Percentiles rank a stretch among this genome's conserved stretches.
Conservation (phyloP, 306 rosid genomes). For the Malus sylvestris region DNA sequence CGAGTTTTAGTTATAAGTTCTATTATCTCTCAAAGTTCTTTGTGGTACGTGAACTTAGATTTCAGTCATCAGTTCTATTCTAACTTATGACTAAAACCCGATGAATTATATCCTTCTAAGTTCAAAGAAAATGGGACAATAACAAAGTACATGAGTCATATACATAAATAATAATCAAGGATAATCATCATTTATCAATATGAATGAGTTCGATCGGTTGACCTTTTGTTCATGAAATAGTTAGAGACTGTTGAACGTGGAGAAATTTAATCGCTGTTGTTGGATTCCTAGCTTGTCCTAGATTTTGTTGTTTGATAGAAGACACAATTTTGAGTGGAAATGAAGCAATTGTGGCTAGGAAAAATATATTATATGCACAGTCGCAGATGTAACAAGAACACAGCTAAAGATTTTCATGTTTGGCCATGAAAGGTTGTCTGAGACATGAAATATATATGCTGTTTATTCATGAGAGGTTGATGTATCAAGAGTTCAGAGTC, state of each 20-base stretch:
- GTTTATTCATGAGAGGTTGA: not conserved
- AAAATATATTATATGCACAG: not conserved
- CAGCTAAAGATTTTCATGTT: not conserved
- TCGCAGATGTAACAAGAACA: not conserved
- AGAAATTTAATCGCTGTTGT: not conserved
- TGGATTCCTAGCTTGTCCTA: conserved; percentile 4
- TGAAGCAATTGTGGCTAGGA: not conserved
- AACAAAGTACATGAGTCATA: not conserved
- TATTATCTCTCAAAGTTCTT: too few relatives aligned
- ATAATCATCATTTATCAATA: not conserved
- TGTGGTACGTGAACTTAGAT: too few relatives aligned
- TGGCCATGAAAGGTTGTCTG: not conserved
- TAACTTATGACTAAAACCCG: too few relatives aligned
- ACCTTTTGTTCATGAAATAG: not conserved
- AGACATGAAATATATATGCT: too few relatives aligned
- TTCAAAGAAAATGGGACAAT: not conserved
- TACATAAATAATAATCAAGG: not conserved
- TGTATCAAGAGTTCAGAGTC: not conserved
- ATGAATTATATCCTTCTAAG: not conserved
- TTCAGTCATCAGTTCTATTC: too few relatives aligned
- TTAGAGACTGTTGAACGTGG: not conserved
- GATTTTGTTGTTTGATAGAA: conserved; percentile 4
- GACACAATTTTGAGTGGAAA: not conserved
- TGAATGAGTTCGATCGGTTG: not conserved
- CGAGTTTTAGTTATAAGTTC: too few relatives aligned